These are phyloP conservation scores for Sporobolomyces pararoseus DNA, from an alignment of 768 basidiomycete genomes.

Conservation along the genomic window DNA sequence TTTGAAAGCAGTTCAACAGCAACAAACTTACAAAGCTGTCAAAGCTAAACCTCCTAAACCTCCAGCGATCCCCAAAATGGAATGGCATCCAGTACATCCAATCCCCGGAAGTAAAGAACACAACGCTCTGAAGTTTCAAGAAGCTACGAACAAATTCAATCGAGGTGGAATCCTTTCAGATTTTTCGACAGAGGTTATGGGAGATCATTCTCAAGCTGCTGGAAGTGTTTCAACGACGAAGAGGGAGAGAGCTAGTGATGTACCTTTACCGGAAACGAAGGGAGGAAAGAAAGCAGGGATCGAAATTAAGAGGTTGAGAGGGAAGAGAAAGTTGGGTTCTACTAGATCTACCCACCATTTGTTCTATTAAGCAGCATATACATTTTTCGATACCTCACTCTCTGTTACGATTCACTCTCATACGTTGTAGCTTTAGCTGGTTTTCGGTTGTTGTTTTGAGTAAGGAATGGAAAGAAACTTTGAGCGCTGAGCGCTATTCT, in stretches of 20 bases:
- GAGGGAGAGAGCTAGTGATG: not conserved
- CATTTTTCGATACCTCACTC: too few species aligned
- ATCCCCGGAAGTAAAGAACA: constrained; percentile 1
- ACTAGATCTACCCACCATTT: constrained; percentile 9
- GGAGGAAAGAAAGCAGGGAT: constrained; percentile 16
- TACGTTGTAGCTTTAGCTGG: too few species aligned
- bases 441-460: too few species aligned
- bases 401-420: too few species aligned
- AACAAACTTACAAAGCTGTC: constrained; percentile 18
- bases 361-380: not conserved
- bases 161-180: not conserved
- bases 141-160: not conserved
- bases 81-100: constrained; percentile 16
- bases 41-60: constrained; percentile 18
- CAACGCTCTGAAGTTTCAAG: constrained; percentile 4
- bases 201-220: not conserved
- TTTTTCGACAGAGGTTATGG: not conserved
- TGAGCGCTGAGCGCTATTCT: not conserved
- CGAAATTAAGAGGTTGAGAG: constrained; percentile 4
- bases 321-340: constrained; percentile 10
- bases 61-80: constrained; percentile 14
- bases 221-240: not conserved
- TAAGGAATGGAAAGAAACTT: too few species aligned
- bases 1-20: too few species aligned
- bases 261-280: not conserved